Evolutionary conservation across 1,284 basidiomycete genomes (phyloP).

Genomic region (Phlebopus sp.): DNA sequence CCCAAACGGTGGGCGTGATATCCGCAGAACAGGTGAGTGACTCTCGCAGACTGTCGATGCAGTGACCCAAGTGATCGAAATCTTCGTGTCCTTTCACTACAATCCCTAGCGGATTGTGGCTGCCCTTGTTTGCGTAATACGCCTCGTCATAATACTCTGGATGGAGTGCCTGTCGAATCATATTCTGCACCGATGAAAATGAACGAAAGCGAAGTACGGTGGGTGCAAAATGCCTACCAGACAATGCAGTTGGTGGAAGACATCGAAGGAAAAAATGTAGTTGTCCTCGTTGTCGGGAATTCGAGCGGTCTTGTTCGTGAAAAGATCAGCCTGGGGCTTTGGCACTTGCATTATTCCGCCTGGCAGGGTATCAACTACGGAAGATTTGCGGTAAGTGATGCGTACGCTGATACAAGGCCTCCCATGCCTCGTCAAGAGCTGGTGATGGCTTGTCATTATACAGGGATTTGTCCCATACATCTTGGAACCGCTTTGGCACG

Average conservation of each 20-base stretch:
- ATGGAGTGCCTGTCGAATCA: conserved; percentile 26
- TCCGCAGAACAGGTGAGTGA: conserved; percentile 30
- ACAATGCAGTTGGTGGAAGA: conserved; percentile 36
- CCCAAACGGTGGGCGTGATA: conserved; percentile 22
- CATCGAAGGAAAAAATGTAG: conserved; percentile 26
- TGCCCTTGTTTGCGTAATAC: conserved; percentile 2
- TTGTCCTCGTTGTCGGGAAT: conserved; percentile 24
- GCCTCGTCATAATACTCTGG: conserved; percentile 24
- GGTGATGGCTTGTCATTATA: background rate
- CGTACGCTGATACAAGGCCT: background rate
- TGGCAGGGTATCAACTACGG: background rate
- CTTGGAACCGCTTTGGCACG: background rate
- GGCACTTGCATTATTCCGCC: background rate
- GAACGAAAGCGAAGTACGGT: background rate
- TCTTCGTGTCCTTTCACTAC: background rate
- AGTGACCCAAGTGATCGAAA: conserved; percentile 25
- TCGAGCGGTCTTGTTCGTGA: conserved; percentile 25
- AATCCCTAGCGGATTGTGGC: background rate
- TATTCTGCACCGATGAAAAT: conserved; percentile 21
- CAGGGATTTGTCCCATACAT: background rate
- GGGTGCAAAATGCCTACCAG: conserved; percentile 19
- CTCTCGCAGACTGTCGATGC: conserved; percentile 30
- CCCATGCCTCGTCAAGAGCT: background rate
- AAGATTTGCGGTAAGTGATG: too few species aligned
- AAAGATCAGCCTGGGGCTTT: background rate